These are phyloP conservation scores for Nevesoporus exiguus DNA, from an alignment of 768 basidiomycete genomes.

Conservation along the genomic window DNA sequence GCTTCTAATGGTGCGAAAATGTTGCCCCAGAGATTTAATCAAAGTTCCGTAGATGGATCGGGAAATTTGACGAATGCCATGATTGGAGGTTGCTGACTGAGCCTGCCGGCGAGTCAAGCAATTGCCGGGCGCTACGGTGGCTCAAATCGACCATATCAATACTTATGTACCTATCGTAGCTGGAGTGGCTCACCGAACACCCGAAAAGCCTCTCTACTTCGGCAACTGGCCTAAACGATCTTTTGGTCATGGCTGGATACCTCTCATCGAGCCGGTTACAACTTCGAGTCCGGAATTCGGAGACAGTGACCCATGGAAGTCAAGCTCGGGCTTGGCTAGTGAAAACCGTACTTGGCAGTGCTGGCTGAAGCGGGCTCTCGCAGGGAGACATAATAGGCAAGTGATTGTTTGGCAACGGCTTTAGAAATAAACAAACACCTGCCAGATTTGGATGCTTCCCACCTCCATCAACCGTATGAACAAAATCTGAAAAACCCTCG, in stretches of 20 bases:
- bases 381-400: not conserved
- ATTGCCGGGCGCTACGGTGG: not conserved
- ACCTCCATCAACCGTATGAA: slow-evolving; percentile 1
- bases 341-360: not conserved
- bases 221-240: not conserved
- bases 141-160: not conserved
- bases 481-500: not conserved
- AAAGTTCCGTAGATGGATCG: slow-evolving; percentile 3
- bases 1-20: not conserved
- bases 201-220: not conserved
- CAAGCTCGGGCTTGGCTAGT: not conserved
- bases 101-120: not conserved
- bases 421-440: slow-evolving; percentile 30
- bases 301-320: not conserved
- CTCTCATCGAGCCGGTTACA: not conserved
- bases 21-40: not conserved
- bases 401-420: slow-evolving; percentile 27
- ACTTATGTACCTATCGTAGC: not conserved
- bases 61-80: slow-evolving; percentile 8
- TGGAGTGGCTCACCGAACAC: not conserved
- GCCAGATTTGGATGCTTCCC: slow-evolving; percentile 8
- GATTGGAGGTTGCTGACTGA: slow-evolving; percentile 4
- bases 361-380: not conserved
- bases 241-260: not conserved
- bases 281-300: not conserved